These are phyloP conservation scores for Geranomyces variabilis DNA, from an alignment of 192 early-diverging fungal species.

Conservation along the genomic window DNA sequence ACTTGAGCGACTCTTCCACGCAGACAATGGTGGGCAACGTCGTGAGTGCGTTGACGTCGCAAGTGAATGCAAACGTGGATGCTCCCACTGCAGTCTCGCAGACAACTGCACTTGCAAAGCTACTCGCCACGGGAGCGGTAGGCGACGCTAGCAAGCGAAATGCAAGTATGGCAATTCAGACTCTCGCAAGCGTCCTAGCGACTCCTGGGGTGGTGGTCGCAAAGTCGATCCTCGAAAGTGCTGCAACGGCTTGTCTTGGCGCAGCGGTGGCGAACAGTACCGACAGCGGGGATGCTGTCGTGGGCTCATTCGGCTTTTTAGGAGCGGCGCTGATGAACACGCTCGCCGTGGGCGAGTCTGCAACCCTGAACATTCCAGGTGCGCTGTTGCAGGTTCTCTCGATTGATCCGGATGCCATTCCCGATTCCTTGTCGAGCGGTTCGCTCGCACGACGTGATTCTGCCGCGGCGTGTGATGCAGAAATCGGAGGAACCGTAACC, in stretches of 20 bases:
- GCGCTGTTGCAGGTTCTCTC: not conserved
- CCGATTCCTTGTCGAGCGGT: not conserved
- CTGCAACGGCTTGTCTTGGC: not conserved
- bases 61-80: not conserved
- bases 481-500: not conserved
- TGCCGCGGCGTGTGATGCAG: not conserved
- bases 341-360: not conserved
- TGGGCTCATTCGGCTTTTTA: not conserved
- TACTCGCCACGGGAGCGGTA: not conserved
- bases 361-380: not conserved
- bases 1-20: not conserved
- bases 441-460: not conserved
- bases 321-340: not conserved
- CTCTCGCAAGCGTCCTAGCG: not conserved
- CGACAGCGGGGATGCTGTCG: not conserved
- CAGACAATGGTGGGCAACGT: not conserved
- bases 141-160: not conserved
- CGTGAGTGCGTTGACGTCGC: not conserved
- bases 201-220: not conserved
- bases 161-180: not conserved
- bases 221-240: not conserved
- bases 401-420: not conserved
- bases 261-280: not conserved
- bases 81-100: not conserved
- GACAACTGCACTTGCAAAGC: not conserved